Evolutionary conservation across 345 rosid genomes (phyloP).

Genomic region (Eucalyptus grandis): DNA sequence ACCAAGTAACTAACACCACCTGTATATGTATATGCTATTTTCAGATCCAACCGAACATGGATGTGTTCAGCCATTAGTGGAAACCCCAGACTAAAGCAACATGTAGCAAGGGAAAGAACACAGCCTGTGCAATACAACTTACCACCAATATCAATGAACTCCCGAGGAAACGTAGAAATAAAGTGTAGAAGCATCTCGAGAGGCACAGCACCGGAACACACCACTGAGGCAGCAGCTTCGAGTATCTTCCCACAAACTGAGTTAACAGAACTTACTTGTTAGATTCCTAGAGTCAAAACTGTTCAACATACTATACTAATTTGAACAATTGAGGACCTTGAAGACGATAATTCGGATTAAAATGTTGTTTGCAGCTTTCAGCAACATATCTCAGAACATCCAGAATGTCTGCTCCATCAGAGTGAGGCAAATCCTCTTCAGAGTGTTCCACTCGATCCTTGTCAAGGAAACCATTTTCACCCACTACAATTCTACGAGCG

Average conservation of each 20-base stretch:
- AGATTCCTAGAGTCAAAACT: neutral
- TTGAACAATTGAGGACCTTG: conserved; percentile 42
- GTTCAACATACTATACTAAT: conserved; percentile 3
- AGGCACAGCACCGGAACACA: conserved; percentile 39
- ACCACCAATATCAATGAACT: conserved; percentile 78
- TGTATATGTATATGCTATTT: neutral
- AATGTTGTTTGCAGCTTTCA: conserved; percentile 92
- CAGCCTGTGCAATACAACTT: conserved; percentile 3
- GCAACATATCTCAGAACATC: conserved; percentile 66
- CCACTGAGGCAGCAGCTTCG: conserved; percentile 53
- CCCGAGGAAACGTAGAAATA: conserved; percentile 68
- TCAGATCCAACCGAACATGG: neutral
- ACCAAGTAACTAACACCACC: neutral
- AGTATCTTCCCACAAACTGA: conserved; percentile 56
- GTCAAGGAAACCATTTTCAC: conserved; percentile 5
- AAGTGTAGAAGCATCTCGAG: conserved; percentile 63
- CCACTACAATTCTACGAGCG: conserved; percentile 25
- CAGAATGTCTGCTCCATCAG: conserved; percentile 33
- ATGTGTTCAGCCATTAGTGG: neutral
- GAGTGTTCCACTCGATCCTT: conserved; percentile 9
- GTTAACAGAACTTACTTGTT: neutral
- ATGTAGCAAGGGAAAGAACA: neutral
- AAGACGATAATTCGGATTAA: conserved; percentile 81
- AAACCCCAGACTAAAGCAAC: neutral
- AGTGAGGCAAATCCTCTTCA: conserved; percentile 2